Evolutionary conservation across 176 grass and related monocot genomes (phyloP), one percentile per base, ranked within the genome.

Genomic region (Phoenix dactylifera): DNA sequence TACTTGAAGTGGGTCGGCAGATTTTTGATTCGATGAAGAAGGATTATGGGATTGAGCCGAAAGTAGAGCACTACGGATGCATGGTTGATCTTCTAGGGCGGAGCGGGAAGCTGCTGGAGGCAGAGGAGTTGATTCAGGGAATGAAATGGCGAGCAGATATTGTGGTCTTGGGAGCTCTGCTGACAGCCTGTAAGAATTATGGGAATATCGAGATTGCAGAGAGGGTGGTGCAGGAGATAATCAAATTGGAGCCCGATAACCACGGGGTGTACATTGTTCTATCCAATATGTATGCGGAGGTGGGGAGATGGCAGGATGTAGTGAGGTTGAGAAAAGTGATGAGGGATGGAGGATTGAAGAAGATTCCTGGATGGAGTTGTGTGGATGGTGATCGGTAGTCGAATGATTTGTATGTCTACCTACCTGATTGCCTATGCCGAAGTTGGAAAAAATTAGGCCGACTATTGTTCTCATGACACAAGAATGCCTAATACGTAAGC

Each of bases 181-280:
- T 90, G 3, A 72, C 67, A 0, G 75, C 78, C n/a, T 85, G 82
- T 57, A 90, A 76, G 79, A 82, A 76, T 23, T 69, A 73, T 7
- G 32, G 79, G 1, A n/a, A 79, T n/a, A 18, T 76, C 0, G 78
- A 85, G 30, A 65, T 89, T 7, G 82, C 75, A 0, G 64, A 82
- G 54, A 58, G 69, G 63, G 76, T 59, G 4, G 82, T 79, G 50
- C 49, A 61, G 16, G 68, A 79, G 35, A 90, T 90, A 20, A 72
- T 82, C 3, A 85, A 64, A 44, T 20, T 85, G 53, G 72, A 90
- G 30, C 78, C 74, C 0, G 23, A 49, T 52, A 82, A 82, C 72
- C 82, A 82, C 63, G 82, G 82, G 5, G 78, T 85, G 17, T 79
- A 82, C 18, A 72, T 85, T 24, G 63, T 85, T n/a, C 50, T 90